phyloP scores from a whole-genome alignment of 352 stramenopile genomes.

The Salisapilia sapeloensis region DNA sequence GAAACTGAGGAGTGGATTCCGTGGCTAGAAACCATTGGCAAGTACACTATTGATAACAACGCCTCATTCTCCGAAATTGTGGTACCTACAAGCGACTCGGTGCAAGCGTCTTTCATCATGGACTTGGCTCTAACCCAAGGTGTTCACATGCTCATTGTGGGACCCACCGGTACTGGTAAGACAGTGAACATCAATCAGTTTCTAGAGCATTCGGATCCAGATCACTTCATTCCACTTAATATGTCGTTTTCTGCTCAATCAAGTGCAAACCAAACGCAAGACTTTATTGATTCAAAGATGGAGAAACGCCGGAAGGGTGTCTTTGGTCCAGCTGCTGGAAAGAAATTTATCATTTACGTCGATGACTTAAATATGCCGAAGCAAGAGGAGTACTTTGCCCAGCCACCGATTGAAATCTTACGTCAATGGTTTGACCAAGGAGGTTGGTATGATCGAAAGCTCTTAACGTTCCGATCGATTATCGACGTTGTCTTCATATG shows the following conservation, averaged over 20 bases:
- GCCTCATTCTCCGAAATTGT: constrained; percentile 85
- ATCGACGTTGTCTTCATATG: constrained; percentile 81
- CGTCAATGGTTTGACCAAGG: constrained; percentile 90
- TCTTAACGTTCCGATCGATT: constrained; percentile 81
- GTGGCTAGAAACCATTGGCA: constrained; percentile 85
- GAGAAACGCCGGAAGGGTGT: constrained; percentile 89
- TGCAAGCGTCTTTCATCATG: constrained; percentile 87
- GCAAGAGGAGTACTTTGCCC: constrained; percentile 86
- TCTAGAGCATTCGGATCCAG: constrained; percentile 69
- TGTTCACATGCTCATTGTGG: constrained; percentile 88
- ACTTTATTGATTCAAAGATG: constrained; percentile 88
- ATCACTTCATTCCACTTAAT: constrained; percentile 85
- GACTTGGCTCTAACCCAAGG: constrained; percentile 63
- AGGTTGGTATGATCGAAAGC: constrained; percentile 91
- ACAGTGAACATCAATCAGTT: constrained; percentile 90
- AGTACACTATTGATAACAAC: constrained; percentile 51
- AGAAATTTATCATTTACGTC: constrained; percentile 87
- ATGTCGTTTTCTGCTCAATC: constrained; percentile 89
- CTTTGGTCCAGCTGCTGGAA: constrained; percentile 82
- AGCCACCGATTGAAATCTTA: constrained; percentile 90
- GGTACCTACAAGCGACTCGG: constrained; percentile 86
- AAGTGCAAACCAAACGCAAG: constrained; percentile 85
- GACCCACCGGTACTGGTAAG: constrained; percentile 89
- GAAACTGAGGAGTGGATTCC: constrained; percentile 62
- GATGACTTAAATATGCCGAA: constrained; percentile 95